Conservation (phyloP, 371 early-diverging fungal genomes). For the Lichtheimia ornata region DNA sequence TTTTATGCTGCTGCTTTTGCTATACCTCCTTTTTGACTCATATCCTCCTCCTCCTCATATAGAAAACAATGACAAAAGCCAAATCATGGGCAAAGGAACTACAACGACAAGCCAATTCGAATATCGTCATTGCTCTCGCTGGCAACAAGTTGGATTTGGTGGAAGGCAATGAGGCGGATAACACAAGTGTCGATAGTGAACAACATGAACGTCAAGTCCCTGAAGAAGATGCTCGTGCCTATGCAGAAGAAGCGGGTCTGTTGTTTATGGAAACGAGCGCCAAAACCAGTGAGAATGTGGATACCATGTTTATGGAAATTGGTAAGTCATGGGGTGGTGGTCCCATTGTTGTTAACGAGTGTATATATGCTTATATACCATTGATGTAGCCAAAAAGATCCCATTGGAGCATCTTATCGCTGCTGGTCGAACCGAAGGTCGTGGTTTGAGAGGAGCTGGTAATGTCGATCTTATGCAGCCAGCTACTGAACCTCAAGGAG, state of each 20-base stretch:
- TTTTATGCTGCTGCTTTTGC: background rate
- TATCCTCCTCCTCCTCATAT: background rate
- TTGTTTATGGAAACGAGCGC: constrained; percentile 91
- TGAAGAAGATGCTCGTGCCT: constrained; percentile 77
- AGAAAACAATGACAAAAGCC: constrained; percentile 94
- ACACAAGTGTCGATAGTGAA: constrained; percentile 26
- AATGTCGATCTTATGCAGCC: constrained; percentile 70
- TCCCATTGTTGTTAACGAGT: background rate
- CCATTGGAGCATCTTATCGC: constrained; percentile 16
- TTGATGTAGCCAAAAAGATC: constrained; percentile 17
- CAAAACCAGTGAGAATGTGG: constrained; percentile 79
- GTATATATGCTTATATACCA: background rate
- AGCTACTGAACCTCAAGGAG: background rate
- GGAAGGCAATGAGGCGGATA: constrained; percentile 33
- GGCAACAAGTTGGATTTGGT: constrained; percentile 95
- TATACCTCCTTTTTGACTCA: background rate
- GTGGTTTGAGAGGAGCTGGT: constrained; percentile 34
- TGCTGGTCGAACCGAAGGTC: constrained; percentile 9
- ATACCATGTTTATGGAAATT: constrained; percentile 70
- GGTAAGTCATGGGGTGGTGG: constrained; percentile 20
- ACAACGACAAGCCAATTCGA: constrained; percentile 92
- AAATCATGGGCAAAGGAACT: constrained; percentile 99
- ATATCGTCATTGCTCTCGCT: constrained; percentile 95
- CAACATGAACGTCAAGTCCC: constrained; percentile 61
- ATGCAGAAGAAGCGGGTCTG: constrained; percentile 78